These are phyloP conservation scores for Zarea fungicola DNA, from an alignment of 2,329 filamentous ascomycete genomes.

Conservation along the genomic window DNA sequence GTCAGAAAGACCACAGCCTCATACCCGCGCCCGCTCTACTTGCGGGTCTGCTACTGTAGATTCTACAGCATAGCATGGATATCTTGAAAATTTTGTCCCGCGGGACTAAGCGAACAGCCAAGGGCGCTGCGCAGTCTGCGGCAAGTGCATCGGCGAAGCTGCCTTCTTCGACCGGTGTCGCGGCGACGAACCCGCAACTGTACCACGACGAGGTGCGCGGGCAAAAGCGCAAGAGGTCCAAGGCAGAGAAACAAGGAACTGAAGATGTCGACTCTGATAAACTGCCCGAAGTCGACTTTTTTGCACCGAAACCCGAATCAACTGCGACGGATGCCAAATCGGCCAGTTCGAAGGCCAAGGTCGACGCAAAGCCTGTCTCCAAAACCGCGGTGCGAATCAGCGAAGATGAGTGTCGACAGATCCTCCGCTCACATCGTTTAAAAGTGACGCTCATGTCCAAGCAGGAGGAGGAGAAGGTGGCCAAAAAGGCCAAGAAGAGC, in stretches of 20 bases:
- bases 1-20: not conserved
- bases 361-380: slow-evolving; percentile 21
- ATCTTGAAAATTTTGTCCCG: slow-evolving; percentile 68
- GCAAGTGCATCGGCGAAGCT: slow-evolving; percentile 40
- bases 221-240: slow-evolving; percentile 52
- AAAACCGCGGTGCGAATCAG: slow-evolving; percentile 40
- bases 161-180: slow-evolving; percentile 54
- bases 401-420: slow-evolving; percentile 66
- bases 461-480: slow-evolving; percentile 26
- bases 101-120: slow-evolving; percentile 55
- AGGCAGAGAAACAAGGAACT: slow-evolving; percentile 23
- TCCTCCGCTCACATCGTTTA: slow-evolving; percentile 74
- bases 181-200: slow-evolving; percentile 61
- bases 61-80: slow-evolving; percentile 50
- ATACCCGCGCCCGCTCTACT: too few relatives aligned
- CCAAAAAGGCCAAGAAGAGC: slow-evolving; percentile 50
- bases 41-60: not conserved
- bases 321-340: slow-evolving; percentile 19
- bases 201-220: slow-evolving; percentile 53
- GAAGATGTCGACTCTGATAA: slow-evolving; percentile 30
- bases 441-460: slow-evolving; percentile 74
- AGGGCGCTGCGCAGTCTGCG: slow-evolving; percentile 21
- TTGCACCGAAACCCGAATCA: slow-evolving; percentile 41
- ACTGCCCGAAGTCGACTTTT: slow-evolving; percentile 53
- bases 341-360: slow-evolving; percentile 17